phyloP scores from a whole-genome alignment of 2,329 filamentous ascomycete genomes.

The Pseudocercospora cruenta region DNA sequence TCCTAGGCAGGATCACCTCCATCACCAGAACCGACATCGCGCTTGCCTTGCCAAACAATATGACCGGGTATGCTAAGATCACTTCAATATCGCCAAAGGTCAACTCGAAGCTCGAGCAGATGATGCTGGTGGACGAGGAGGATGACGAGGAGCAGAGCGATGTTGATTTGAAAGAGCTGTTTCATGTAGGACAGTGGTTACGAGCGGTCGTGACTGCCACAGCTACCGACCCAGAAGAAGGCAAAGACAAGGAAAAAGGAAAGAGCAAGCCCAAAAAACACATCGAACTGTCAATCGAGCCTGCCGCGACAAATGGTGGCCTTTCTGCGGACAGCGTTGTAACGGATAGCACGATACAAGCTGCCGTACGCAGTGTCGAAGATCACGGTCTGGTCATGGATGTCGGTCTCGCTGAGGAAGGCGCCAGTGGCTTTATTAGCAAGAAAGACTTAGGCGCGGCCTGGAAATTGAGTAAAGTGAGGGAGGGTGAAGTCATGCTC shows the following conservation, averaged over 20 bases:
- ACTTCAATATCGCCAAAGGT: constrained; percentile 86
- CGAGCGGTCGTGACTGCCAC: constrained; percentile 82
- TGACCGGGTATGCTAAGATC: constrained; percentile 85
- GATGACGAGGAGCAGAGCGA: constrained; percentile 59
- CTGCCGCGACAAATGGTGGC: constrained; percentile 67
- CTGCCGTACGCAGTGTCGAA: constrained; percentile 86
- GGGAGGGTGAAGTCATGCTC: constrained; percentile 82
- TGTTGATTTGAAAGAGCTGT: constrained; percentile 74
- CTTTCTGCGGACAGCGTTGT: constrained; percentile 74
- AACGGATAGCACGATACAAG: constrained; percentile 78
- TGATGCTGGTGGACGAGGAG: constrained; percentile 62
- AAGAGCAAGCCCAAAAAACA: constrained; percentile 68
- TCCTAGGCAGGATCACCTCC: constrained; percentile 82
- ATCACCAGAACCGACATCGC: constrained; percentile 80
- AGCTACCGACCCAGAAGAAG: constrained; percentile 62
- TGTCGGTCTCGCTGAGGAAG: constrained; percentile 70
- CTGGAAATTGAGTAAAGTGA: constrained; percentile 68
- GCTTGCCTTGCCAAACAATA: constrained; percentile 87
- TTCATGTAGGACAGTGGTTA: constrained; percentile 83
- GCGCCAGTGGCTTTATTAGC: constrained; percentile 79
- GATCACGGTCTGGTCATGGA: constrained; percentile 96
- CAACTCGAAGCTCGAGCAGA: constrained; percentile 72
- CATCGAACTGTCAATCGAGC: constrained; percentile 85
- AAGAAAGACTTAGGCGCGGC: constrained; percentile 75
- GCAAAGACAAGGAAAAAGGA: constrained; percentile 65